Conservation (phyloP, 1,284 basidiomycete species). For the Microbotryomycetes sp. region DNA sequence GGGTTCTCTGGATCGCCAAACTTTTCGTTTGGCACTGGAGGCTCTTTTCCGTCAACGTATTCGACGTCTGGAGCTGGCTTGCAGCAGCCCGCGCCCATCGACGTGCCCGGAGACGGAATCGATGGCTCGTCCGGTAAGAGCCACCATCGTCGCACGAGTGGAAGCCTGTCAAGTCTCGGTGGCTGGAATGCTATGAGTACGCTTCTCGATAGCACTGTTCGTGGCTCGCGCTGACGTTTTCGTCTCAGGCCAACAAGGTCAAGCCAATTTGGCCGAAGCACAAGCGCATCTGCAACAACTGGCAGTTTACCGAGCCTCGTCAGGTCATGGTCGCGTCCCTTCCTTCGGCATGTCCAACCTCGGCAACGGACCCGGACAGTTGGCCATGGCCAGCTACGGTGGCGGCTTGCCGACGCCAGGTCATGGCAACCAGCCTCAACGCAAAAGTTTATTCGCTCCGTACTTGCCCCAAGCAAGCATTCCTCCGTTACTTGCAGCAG, state of each 20-base stretch:
- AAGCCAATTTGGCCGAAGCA: conserved; percentile 42
- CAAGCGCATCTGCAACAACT: conserved; percentile 93
- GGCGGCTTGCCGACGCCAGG: conserved; percentile 63
- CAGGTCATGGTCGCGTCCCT: conserved; percentile 91
- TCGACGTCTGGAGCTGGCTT: background rate
- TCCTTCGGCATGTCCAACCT: conserved; percentile 81
- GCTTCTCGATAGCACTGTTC: background rate
- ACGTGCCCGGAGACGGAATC: background rate
- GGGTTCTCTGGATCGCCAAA: background rate
- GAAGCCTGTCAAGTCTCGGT: conserved; percentile 23
- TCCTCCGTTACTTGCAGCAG: conserved; percentile 92
- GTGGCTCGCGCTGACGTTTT: background rate
- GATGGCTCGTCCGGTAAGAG: background rate
- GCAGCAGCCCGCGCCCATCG: background rate
- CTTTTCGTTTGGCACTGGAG: background rate
- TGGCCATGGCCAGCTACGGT: conserved; percentile 71
- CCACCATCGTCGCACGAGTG: conserved; percentile 23
- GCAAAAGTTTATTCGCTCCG: conserved; percentile 97
- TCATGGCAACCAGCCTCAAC: conserved; percentile 70
- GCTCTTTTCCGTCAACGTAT: background rate
- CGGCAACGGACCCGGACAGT: conserved; percentile 25
- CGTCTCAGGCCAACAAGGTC: conserved; percentile 4
- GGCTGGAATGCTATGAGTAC: conserved; percentile 20
- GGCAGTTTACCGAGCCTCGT: conserved; percentile 92
- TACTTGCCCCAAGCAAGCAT: conserved; percentile 97